These are phyloP conservation scores for Leishmania martiniquensis DNA, from an alignment of 208 protist species.

Conservation along the genomic window DNA sequence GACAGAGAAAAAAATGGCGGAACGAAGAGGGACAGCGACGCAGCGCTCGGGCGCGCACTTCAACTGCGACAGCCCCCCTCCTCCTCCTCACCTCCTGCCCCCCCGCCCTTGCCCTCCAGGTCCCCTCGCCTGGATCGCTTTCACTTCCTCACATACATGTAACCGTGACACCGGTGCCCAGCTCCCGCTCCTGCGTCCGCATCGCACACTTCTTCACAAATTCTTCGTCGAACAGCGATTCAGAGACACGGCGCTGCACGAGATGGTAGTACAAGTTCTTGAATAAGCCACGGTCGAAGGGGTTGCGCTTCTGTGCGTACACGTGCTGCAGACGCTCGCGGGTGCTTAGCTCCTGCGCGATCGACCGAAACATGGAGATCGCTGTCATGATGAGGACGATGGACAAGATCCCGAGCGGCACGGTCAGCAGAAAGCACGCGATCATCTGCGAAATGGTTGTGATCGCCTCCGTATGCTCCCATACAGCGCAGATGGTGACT, in stretches of 20 bases:
- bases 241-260: slow-evolving; percentile 32
- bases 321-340: slow-evolving; percentile 77
- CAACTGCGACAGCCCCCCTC: no score
- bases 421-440: slow-evolving; percentile 13
- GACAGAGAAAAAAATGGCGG: not conserved
- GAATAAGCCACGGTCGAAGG: slow-evolving; percentile 58
- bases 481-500: slow-evolving; percentile 35
- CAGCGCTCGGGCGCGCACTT: not conserved
- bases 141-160: slow-evolving; percentile 26
- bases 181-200: slow-evolving; percentile 38
- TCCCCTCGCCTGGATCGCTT: not conserved
- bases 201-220: slow-evolving; percentile 66
- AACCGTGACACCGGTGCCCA: slow-evolving; percentile 37
- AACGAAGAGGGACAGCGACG: not conserved
- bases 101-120: not conserved
- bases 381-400: slow-evolving; percentile 28
- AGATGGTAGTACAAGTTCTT: slow-evolving; percentile 64
- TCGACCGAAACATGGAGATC: slow-evolving; percentile 39
- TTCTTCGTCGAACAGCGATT: slow-evolving; percentile 69
- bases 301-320: slow-evolving; percentile 69
- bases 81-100: no score
- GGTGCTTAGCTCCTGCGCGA: slow-evolving; percentile 53
- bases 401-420: slow-evolving; percentile 23
- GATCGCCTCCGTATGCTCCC: slow-evolving; percentile 29
- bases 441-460: slow-evolving; percentile 20